Evolutionary conservation across 116 monocot genomes (phyloP).

Genomic region (Trichopus zeylanicus): DNA sequence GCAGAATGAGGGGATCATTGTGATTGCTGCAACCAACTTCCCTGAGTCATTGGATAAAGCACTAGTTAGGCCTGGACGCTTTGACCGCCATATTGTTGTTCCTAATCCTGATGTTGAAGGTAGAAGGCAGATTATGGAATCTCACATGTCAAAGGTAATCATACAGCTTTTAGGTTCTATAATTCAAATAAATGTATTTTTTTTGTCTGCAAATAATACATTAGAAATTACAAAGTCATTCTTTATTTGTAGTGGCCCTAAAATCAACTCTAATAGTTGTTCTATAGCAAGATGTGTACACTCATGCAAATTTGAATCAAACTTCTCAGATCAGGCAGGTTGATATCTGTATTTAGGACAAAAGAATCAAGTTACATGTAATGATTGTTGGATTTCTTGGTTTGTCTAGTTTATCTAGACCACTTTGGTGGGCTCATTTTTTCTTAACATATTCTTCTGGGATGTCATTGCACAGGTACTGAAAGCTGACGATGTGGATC

Average conservation of each 20-base stretch:
- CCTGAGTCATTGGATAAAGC: slow-evolving; percentile 92
- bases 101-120: slow-evolving; percentile 94
- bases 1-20: slow-evolving; percentile 93
- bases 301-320: too few relatives aligned
- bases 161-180: background rate
- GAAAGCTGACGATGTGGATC: slow-evolving; percentile 89
- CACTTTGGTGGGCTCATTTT: too few relatives aligned
- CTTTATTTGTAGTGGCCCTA: too few relatives aligned
- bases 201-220: background rate
- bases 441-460: background rate
- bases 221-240: too few relatives aligned
- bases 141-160: slow-evolving; percentile 94
- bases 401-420: background rate
- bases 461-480: slow-evolving; percentile 48
- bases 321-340: background rate
- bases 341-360: too few relatives aligned
- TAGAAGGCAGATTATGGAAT: slow-evolving; percentile 76
- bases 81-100: slow-evolving; percentile 88
- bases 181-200: background rate
- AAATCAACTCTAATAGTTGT: too few relatives aligned
- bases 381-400: background rate
- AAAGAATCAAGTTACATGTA: too few relatives aligned
- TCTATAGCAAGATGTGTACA: too few relatives aligned
- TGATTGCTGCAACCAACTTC: slow-evolving; percentile 91
- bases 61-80: slow-evolving; percentile 84